Evolutionary conservation across 202 grass and related monocot genomes (phyloP).

Genomic region (Cymbopogon flexuosus): DNA sequence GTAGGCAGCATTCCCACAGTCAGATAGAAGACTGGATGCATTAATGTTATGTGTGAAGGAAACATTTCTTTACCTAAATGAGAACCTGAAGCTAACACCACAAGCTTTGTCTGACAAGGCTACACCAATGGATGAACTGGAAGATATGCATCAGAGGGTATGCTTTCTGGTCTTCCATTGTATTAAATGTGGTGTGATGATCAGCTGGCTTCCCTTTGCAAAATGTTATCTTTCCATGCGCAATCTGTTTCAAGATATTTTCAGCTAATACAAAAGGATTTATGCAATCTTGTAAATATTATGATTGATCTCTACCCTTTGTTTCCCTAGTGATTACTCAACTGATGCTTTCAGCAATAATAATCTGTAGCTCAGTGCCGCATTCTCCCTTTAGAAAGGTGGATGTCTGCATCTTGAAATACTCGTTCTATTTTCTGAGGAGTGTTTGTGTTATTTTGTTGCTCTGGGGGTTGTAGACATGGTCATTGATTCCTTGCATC

Average conservation of each 20-base stretch:
- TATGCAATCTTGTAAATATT: not conserved
- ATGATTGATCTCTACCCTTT: not conserved
- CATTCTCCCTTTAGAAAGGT: not conserved
- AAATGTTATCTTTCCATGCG: not conserved
- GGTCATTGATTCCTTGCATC: not conserved
- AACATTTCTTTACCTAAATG: constrained; percentile 70
- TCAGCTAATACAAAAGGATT: constrained; percentile 15
- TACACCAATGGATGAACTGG: constrained; percentile 83
- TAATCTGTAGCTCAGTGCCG: not conserved
- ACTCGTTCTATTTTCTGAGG: not conserved
- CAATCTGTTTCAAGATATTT: constrained; percentile 22
- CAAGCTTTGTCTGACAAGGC: constrained; percentile 89
- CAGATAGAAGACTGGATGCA: constrained; percentile 91
- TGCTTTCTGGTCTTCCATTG: constrained; percentile 32
- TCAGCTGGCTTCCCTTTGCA: constrained; percentile 10
- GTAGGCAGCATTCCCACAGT: constrained; percentile 80
- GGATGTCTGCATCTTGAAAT: not conserved
- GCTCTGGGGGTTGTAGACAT: not conserved
- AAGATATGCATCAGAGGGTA: constrained; percentile 96
- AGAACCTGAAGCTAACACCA: constrained; percentile 77
- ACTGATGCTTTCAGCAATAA: not conserved
- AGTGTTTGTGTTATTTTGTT: not conserved
- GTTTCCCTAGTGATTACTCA: not conserved
- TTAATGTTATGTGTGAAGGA: constrained; percentile 94
- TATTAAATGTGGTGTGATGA: not conserved